Evolutionary conservation across 148 eudicot genomes (phyloP).

Genomic region (Selenicereus undatus): DNA sequence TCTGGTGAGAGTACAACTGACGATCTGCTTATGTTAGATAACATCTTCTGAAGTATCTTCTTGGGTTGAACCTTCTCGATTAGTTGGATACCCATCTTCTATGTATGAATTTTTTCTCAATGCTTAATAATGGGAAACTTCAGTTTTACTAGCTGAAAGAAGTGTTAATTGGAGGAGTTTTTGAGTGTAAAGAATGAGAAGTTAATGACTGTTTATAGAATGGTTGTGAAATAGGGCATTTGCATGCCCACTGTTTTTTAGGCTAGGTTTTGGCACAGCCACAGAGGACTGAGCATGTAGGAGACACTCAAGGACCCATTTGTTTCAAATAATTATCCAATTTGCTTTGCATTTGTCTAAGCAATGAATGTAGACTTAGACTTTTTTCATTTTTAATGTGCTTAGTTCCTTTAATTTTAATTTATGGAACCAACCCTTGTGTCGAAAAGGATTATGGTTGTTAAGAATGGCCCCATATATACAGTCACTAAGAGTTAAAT

Average conservation of each 20-base stretch:
- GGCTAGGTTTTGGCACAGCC: neutral
- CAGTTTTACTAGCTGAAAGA: neutral
- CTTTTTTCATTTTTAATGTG: neutral
- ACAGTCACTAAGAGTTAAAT: neutral
- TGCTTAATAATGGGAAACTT: too few relatives aligned
- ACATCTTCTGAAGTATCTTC: conserved; percentile 23
- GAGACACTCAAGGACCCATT: conserved; percentile 35
- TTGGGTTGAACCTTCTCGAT: conserved; percentile 29
- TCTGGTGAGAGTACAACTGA: conserved; percentile 1
- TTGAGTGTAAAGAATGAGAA: neutral
- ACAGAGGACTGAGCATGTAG: conserved; percentile 15
- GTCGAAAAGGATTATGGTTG: conserved; percentile 16
- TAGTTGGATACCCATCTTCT: conserved; percentile 24
- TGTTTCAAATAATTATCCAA: conserved; percentile 25
- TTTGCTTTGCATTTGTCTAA: conserved; percentile 23
- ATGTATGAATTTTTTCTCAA: too few relatives aligned
- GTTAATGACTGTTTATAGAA: conserved; percentile 8
- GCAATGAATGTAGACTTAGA: conserved; percentile 26
- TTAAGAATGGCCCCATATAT: conserved; percentile 11
- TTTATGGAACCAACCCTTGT: neutral
- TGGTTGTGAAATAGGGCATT: conserved; percentile 10
- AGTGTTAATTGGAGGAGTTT: neutral
- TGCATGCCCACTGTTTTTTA: conserved; percentile 9
- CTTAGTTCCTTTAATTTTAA: too few relatives aligned
- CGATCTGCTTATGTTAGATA: conserved; percentile 28